A percentile compares a stretch with the other conserved stretches of the same genome.
Evolutionary conservation across 169 alveolate species (phyloP).

Genomic region (Miamiensis avidus): DNA sequence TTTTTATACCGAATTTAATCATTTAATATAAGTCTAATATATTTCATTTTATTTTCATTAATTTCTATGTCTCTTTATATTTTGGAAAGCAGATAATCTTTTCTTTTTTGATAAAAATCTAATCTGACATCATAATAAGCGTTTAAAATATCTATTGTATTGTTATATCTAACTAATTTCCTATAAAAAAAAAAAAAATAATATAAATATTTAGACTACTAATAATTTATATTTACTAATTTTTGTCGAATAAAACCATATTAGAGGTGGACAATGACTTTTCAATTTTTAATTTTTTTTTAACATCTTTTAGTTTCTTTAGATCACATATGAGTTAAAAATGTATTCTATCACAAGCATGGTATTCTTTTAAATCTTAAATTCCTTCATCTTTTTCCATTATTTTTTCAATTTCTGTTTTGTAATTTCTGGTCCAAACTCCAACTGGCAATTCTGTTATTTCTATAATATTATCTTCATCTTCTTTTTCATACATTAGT

Average conservation of each 20-base stretch:
- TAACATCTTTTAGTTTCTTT: slow-evolving; percentile 30
- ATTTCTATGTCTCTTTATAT: slow-evolving; percentile 59
- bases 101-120: slow-evolving; percentile 66
- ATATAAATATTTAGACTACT: too few species aligned
- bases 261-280: slow-evolving; percentile 52
- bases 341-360: slow-evolving; percentile 57
- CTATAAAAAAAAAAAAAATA: not conserved
- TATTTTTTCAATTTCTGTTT: slow-evolving; percentile 73
- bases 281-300: slow-evolving; percentile 61
- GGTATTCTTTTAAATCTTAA: slow-evolving; percentile 71
- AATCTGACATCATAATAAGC: slow-evolving; percentile 65
- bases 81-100: slow-evolving; percentile 60
- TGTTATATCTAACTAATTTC: slow-evolving; percentile 58
- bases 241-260: slow-evolving; percentile 66
- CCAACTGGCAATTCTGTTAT: slow-evolving; percentile 98
- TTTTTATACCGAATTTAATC: slow-evolving; percentile 72
- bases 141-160: slow-evolving; percentile 59
- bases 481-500: slow-evolving; percentile 28
- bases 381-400: slow-evolving; percentile 25
- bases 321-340: slow-evolving; percentile 38
- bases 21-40: slow-evolving; percentile 62
- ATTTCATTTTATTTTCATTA: slow-evolving; percentile 51
- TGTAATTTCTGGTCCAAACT: slow-evolving; percentile 98
- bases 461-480: slow-evolving; percentile 65
- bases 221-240: slow-evolving; percentile 12